These are phyloP conservation scores for Aspergillus fischeri DNA, from an alignment of 2,329 filamentous ascomycete species.

Conservation along the genomic window DNA sequence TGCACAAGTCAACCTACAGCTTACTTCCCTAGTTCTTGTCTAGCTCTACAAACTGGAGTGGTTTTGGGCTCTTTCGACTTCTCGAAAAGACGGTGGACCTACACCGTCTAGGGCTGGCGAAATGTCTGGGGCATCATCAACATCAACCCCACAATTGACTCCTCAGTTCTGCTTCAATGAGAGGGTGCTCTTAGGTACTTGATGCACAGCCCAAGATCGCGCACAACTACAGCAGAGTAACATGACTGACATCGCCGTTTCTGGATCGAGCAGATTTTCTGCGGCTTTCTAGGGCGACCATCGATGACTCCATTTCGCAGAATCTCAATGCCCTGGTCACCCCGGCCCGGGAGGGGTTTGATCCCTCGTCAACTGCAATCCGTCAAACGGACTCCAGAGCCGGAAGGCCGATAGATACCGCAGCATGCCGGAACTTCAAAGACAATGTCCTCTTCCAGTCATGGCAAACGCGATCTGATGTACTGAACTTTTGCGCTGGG, in stretches of 20 bases:
- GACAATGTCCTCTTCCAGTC: slow-evolving; percentile 76
- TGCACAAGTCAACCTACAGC: background rate
- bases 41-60: slow-evolving; percentile 34
- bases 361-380: slow-evolving; percentile 70
- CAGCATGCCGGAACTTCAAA: slow-evolving; percentile 69
- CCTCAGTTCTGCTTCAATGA: slow-evolving; percentile 77
- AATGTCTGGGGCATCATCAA: slow-evolving; percentile 40
- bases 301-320: slow-evolving; percentile 91
- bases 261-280: slow-evolving; percentile 68
- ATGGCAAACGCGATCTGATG: slow-evolving; percentile 78
- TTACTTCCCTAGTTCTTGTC: background rate
- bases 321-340: slow-evolving; percentile 86
- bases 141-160: slow-evolving; percentile 53
- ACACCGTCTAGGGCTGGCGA: slow-evolving; percentile 19
- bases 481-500: slow-evolving; percentile 81
- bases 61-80: slow-evolving; percentile 33
- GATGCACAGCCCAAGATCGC: slow-evolving; percentile 14
- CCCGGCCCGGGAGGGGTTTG: slow-evolving; percentile 67
- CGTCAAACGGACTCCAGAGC: slow-evolving; percentile 51
- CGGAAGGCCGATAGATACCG: slow-evolving; percentile 53
- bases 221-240: background rate
- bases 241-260: slow-evolving; percentile 5
- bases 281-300: slow-evolving; percentile 72
- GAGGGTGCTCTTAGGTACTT: slow-evolving; percentile 61
- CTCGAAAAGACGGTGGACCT: slow-evolving; percentile 16